These are phyloP conservation scores for Saccharomycopsis selenospora DNA, from an alignment of 805 yeast genomes.

Conservation along the genomic window DNA sequence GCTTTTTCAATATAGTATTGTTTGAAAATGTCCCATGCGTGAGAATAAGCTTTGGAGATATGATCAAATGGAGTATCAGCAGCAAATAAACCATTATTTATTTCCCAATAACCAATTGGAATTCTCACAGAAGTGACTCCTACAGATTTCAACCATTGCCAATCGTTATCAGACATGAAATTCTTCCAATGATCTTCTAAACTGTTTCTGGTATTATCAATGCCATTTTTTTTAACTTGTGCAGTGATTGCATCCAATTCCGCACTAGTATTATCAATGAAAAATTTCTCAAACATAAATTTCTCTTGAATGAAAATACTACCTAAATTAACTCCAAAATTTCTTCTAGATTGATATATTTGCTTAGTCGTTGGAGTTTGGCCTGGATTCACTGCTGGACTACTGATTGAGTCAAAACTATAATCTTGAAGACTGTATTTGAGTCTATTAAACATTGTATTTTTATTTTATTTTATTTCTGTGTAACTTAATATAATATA, in stretches of 20 bases:
- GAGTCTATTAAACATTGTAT: conserved; percentile 10
- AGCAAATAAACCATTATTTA: conserved; percentile 54
- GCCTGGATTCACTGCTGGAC: conserved; percentile 12
- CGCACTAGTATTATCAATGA: conserved; percentile 49
- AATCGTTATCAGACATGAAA: conserved; percentile 62
- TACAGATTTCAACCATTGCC: conserved; percentile 59
- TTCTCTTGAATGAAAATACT: conserved; percentile 72
- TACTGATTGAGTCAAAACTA: conserved; percentile 10
- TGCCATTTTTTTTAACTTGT: conserved; percentile 41
- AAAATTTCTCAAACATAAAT: conserved; percentile 63
- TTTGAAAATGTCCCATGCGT: conserved; percentile 65
- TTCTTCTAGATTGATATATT: conserved; percentile 52
- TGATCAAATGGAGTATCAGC: conserved; percentile 56
- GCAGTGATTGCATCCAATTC: conserved; percentile 69
- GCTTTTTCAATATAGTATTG: conserved; percentile 52
- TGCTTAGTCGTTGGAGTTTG: conserved; percentile 34
- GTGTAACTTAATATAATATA: no score
- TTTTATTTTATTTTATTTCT: no score
- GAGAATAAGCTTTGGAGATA: conserved; percentile 49
- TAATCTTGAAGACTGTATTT: conserved; percentile 14
- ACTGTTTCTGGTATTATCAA: conserved; percentile 43
- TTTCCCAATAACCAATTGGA: conserved; percentile 89
- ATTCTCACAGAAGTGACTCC: conserved; percentile 78
- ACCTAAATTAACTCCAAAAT: conserved; percentile 84
- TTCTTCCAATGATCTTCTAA: conserved; percentile 60